Base-by-base conservation (phyloP, 257 asterid species). In the Primulina tabacum region DNA sequence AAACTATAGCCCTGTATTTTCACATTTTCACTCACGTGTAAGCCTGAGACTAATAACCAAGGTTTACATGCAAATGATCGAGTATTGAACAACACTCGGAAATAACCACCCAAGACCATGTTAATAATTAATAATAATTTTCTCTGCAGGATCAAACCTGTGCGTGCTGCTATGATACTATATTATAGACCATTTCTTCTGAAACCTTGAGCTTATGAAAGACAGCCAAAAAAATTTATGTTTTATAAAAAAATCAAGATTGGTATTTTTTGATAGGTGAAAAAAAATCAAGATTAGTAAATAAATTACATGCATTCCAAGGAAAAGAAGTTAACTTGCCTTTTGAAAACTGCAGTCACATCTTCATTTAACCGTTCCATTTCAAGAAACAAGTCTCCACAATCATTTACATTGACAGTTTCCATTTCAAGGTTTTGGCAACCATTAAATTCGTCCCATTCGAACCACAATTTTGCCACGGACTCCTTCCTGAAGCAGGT, bases 401-500 rank as follows among this genome's bases (percentile, higher is more conserved):
- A 88, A 11, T 71, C 74, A 24, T 52, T 76, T 4, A 80, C 73
- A 69, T 86, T 88, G 7, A 93, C 84, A 1, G 80, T 68, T 79
- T 93, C 96, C 83, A 93, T 81, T 32, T 89, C 96, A 24, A 85
- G 86, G 68, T 82, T 84, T 8, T 71, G 85, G 59, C 52, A 81
- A 28, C 92, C 90, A 61, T 85, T 76, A 65, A 71, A 59, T 78
- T 87, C 90, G 18, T 91, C 92, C 98, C 98, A 94, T 70, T 90
- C 99, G 17, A 94, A 94, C 99, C 99, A 94, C 90, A 94, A 70
- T 80, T 90, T 94, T 7, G 99, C 83, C 26, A 94, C 90, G 24
- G 91, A 87, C 73, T 94, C 99, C 82, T 94, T 94, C 80, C 71
- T 81, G 77, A 91, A 94, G 87, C 99, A 94, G 17, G 97, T 86